phyloP scores from a whole-genome alignment of 2,329 filamentous ascomycete species.

The Capronia americana region DNA sequence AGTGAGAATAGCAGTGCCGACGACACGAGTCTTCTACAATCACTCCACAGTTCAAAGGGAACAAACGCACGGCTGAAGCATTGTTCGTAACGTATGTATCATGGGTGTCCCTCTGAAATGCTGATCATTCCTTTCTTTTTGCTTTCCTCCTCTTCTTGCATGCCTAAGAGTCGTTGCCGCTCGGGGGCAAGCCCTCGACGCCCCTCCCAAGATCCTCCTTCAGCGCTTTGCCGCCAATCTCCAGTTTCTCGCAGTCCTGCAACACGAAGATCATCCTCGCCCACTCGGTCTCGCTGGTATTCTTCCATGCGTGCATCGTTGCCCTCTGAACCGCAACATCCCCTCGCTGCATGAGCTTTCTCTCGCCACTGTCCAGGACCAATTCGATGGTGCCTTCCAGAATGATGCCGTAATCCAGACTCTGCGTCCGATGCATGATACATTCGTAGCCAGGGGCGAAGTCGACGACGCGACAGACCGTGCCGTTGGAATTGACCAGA shows the following conservation, averaged over 20 bases:
- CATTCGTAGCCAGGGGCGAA: conserved; percentile 53
- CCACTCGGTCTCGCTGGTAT: conserved; percentile 41
- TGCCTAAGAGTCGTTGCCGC: conserved; percentile 32
- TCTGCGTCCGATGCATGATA: conserved; percentile 61
- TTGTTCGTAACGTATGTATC: neutral
- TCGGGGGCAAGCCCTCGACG: conserved; percentile 35
- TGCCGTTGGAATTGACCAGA: conserved; percentile 44
- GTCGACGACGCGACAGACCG: conserved; percentile 44
- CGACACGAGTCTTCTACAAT: neutral
- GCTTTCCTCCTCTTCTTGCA: neutral
- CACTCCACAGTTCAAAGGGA: neutral
- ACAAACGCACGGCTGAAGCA: neutral
- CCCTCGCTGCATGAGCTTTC: conserved; percentile 54
- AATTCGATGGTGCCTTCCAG: conserved; percentile 62
- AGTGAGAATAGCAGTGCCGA: neutral
- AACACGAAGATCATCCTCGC: conserved; percentile 40
- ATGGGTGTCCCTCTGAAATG: neutral
- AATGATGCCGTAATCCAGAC: conserved; percentile 62
- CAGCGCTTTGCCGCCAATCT: conserved; percentile 35
- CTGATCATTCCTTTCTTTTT: neutral
- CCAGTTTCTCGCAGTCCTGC: conserved; percentile 38
- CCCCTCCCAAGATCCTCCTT: conserved; percentile 38
- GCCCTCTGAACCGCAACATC: conserved; percentile 64
- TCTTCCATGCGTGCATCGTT: conserved; percentile 50
- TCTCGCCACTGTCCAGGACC: conserved; percentile 60